phyloP scores from a whole-genome alignment of 192 early-diverging fungal species.

The Podila verticillata region DNA sequence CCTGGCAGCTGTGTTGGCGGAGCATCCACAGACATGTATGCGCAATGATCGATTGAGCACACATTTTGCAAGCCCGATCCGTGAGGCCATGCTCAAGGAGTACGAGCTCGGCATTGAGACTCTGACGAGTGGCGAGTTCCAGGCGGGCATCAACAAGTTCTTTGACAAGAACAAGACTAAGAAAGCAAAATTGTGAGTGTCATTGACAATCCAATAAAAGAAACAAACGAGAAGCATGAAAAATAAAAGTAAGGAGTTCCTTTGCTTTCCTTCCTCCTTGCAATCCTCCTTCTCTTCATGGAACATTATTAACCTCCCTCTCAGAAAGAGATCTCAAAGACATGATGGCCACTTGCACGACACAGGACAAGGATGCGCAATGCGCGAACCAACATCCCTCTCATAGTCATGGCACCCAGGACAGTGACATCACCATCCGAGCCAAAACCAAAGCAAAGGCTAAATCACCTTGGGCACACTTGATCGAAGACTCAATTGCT shows the following conservation, averaged over 20 bases:
- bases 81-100: slow-evolving; percentile 54
- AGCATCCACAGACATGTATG: slow-evolving; percentile 59
- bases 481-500: not conserved
- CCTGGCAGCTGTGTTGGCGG: slow-evolving; percentile 32
- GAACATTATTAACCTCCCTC: not conserved
- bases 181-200: not conserved
- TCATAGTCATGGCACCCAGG: not conserved
- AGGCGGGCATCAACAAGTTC: slow-evolving; percentile 29
- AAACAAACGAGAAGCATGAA: not conserved
- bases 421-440: not conserved
- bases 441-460: too few relatives aligned
- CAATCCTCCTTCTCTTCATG: not conserved
- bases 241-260: slow-evolving; percentile 6
- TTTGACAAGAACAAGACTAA: slow-evolving; percentile 19
- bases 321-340: not conserved
- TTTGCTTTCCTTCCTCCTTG: not conserved
- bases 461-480: not conserved
- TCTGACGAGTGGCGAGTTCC: slow-evolving; percentile 52
- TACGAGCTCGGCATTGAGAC: slow-evolving; percentile 49
- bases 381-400: too few relatives aligned
- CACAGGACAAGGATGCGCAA: too few relatives aligned
- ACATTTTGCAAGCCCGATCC: slow-evolving; percentile 38
- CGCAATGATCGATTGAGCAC: slow-evolving; percentile 50
- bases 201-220: slow-evolving; percentile 4
- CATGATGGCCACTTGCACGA: not conserved